Base-by-base conservation (phyloP, 2,329 filamentous ascomycete genomes). In the Diaporthe citri region DNA sequence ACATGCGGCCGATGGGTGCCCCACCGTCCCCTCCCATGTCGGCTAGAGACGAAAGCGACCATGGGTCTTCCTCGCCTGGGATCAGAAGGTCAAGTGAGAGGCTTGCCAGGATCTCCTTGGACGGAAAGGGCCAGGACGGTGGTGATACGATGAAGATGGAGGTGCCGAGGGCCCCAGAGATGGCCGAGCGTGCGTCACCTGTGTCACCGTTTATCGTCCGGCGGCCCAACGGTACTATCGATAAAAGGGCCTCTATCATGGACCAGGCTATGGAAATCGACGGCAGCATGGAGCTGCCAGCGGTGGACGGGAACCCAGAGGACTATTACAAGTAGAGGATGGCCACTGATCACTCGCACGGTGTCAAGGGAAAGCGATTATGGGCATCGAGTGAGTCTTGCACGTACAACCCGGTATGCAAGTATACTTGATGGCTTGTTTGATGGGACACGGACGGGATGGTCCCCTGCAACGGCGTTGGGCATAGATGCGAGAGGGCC, bases 241-340 rank as follows among this genome's bases (percentile, higher is more conserved):
- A 77, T 51, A 76, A 77, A 12, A 57, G 71, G 22, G 67, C 43
- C 9, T 76, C 74, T 6, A 74, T 72, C 10, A 72, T 76, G 72
- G 74, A 76, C 15, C 72, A 64, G 67, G 71, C 74, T 25, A 76
- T 76, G 75, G 76, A 74, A 25, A 72, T 77, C 20, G 75, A 76
- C 55, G 69, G 70, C 31, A 73, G 36, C 39, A 31, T 73, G 75
- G 75, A 74, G 48, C 34, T 69, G 34, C 34, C 64, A 3, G 67
- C 52, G 12, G 39, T 60, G 52, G 64, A 66, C 17, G 72, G 57
- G n/a, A 75, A 60, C 22, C 75, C 75, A 22, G 75, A 76, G 73
- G 73, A 76, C 22, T 76, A 55, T 34, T 76, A 76, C 46, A 74
- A 76, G 60, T 74, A 72, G 34, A 15, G 7, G 43, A 39, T 36